Evolutionary conservation across 495 filamentous ascomycete genomes (phyloP), one percentile per base, ranked within the genome.

Genomic region (Cladorrhinum samala): DNA sequence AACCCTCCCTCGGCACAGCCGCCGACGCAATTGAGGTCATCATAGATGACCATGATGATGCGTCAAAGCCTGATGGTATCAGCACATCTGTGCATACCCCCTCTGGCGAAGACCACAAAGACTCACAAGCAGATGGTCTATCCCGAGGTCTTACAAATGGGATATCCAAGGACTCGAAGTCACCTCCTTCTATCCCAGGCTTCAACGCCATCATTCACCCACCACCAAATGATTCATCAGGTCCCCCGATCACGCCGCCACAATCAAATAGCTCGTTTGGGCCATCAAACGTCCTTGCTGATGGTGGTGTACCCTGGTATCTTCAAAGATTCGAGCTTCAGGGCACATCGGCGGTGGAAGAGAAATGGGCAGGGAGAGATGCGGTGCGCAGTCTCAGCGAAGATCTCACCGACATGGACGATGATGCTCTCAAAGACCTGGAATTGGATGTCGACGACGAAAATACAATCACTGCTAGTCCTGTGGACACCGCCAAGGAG

Each of bases 261-360:
- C 76, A 75, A 33, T 75, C 70, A 1, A 79, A 77, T 55, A 76
- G 74, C 41, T 76, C 73, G 52, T 59, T 70, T 19, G 62, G 55
- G 19, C 44, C 80, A 39, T 68, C 75, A 9, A 76, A 82, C 16
- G 72, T 77, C 3, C 69, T 93, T 27, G 75, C 79, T 3, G 72
- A 84, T 45, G 91, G 91, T 43, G 91, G 91, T 11, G 76, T 92
- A 6, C 84, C 87, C 9, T 95, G 91, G 90, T 96, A 94, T 70
- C 82, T 95, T 60, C 76, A 89, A 55, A 79, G 82, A 9, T 92
- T 93, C 61, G 82, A 92, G 36, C 87, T 86, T 0, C 64, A 79
- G 47, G 90, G 92, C 16, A 94, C 88, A 0, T 88, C 70, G 0
- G 72, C 68, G 1, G 67, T 61, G 9, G 86, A 90, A 46, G 87